Conservation (phyloP, 306 rosid species). For the Medicago truncatula region MtrunA17r5.0-ANR NC_053046.1:42538001-42538500, state of each 20-base stretch:
- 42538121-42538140: neutral
- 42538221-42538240: neutral
- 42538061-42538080: neutral
- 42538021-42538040: neutral
- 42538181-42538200: slow-evolving; percentile 31
- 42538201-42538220: slow-evolving; percentile 44
- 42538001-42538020: neutral
- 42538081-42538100: slow-evolving; percentile 37
- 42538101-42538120: slow-evolving; percentile 52
- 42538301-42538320: neutral
- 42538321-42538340: neutral
- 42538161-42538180: neutral
- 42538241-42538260: neutral
- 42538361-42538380: no score
- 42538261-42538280: slow-evolving; percentile 1
- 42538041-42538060: neutral
- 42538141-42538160: neutral
- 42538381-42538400: no score
- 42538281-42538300: neutral
- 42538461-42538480: no score
- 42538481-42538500: no score
- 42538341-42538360: neutral
- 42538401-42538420: no score
- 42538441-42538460: no score
- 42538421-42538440: no score